Evolutionary conservation across 371 early-diverging fungal species (phyloP).

Genomic region (Blakeslea trispora): DNA sequence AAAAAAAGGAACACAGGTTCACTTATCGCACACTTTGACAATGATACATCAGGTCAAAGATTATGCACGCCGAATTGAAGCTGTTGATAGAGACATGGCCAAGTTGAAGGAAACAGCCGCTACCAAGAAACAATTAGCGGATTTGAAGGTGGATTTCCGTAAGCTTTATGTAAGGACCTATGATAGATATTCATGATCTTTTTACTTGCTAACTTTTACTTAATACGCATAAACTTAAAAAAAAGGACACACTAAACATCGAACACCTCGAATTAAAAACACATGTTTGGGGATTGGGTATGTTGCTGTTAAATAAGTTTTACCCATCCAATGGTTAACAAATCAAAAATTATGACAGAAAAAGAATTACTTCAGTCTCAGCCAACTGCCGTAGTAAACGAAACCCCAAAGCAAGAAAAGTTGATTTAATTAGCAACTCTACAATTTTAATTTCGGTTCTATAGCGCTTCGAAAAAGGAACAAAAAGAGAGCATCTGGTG

Average conservation of each 20-base stretch:
- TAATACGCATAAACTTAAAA: neutral
- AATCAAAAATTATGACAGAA: conserved; percentile 3
- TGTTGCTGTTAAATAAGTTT: neutral
- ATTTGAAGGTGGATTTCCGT: conserved; percentile 64
- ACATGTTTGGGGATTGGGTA: conserved; percentile 74
- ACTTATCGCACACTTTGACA: no score
- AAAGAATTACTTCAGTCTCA: conserved; percentile 14
- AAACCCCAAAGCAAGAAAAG: neutral
- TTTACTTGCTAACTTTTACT: neutral
- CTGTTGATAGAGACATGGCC: conserved; percentile 65
- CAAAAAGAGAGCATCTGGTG: no score
- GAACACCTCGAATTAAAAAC: conserved; percentile 78
- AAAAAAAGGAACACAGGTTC: no score
- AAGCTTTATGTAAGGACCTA: conserved; percentile 59
- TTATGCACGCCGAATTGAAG: conserved; percentile 78
- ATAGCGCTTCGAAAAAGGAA: no score
- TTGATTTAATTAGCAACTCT: neutral
- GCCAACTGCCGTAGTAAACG: neutral
- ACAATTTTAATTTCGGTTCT: neutral
- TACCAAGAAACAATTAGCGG: conserved; percentile 67
- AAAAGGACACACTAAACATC: conserved; percentile 67
- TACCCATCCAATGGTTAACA: no score
- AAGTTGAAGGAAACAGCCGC: conserved; percentile 61
- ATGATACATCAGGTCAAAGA: conserved; percentile 18
- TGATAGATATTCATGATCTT: neutral